Percentiles rank a stretch among this genome's conserved stretches.
Conservation (phyloP, 495 filamentous ascomycete species). For the Trichocladium uniseriatum region DNA sequence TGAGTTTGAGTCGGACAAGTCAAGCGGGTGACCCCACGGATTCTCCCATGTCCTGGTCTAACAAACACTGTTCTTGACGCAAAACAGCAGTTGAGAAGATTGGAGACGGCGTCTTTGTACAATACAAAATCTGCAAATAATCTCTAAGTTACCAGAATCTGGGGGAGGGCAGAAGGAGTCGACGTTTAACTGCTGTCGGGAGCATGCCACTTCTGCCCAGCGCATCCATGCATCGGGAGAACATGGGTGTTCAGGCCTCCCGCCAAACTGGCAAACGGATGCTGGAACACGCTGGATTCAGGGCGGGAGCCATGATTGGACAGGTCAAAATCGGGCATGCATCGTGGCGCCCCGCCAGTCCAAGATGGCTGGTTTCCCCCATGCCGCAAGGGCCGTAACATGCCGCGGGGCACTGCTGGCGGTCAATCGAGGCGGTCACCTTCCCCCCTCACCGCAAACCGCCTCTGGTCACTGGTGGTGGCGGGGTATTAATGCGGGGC, state of each 20-base stretch:
- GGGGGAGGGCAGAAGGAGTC: no score
- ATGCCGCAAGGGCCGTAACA: no score
- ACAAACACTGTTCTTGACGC: conserved; percentile 1
- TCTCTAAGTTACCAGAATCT: no score
- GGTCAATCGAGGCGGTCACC: not conserved
- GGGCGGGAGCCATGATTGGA: conserved; percentile 15
- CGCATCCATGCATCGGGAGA: not conserved
- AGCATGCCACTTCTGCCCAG: no score
- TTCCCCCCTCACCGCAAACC: conserved; percentile 2
- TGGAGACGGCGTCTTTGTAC: no score
- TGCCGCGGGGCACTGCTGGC: no score
- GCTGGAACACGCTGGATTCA: conserved; percentile 6
- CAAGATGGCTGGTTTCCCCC: no score
- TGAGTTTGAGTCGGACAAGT: not conserved
- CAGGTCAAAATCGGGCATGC: conserved; percentile 9
- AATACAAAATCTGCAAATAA: no score
- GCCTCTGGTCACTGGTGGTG: not conserved
- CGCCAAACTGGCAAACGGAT: conserved; percentile 9
- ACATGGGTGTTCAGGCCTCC: conserved; percentile 15
- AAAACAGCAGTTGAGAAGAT: not conserved
- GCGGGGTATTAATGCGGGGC: conserved; percentile 4
- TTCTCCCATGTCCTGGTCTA: not conserved
- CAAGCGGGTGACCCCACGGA: not conserved
- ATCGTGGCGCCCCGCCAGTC: not conserved
- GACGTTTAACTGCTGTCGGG: no score